Percentiles rank a stretch among this genome's conserved stretches.
Evolutionary conservation across 176 grass and related monocot genomes (phyloP).

Genomic region (Lolium multiflorum): DNA sequence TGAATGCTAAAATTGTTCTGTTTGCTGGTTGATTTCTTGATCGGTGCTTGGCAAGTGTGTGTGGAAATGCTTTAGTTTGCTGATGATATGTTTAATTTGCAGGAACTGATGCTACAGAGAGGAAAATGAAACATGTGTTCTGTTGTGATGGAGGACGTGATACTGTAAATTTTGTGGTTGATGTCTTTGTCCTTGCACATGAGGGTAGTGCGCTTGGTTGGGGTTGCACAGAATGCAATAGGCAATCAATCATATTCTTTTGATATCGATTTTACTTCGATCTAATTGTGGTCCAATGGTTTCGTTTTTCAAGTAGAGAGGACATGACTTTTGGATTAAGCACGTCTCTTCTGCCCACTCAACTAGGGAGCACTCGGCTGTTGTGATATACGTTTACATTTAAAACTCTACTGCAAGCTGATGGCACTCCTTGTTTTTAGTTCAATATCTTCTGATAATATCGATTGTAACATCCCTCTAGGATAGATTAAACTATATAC

Average conservation of each 20-base stretch:
- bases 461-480: too few relatives aligned
- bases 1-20: neutral
- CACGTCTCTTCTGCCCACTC: neutral
- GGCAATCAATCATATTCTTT: too few relatives aligned
- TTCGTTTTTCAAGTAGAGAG: too few relatives aligned
- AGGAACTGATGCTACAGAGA: neutral
- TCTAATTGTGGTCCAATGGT: too few relatives aligned
- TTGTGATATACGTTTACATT: neutral
- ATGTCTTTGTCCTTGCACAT: neutral
- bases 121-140: neutral
- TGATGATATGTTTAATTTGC: neutral
- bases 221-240: too few relatives aligned
- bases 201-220: neutral
- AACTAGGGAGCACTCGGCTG: neutral
- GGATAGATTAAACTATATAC: too few relatives aligned
- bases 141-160: neutral
- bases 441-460: too few relatives aligned
- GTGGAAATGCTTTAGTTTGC: neutral
- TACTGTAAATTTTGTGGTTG: neutral
- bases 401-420: neutral
- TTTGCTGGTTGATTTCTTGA: neutral
- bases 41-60: neutral
- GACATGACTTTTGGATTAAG: too few relatives aligned
- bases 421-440: neutral
- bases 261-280: too few relatives aligned